These are phyloP conservation scores for Laguncularia racemosa DNA, from an alignment of 345 rosid species.

Conservation along the genomic window DNA sequence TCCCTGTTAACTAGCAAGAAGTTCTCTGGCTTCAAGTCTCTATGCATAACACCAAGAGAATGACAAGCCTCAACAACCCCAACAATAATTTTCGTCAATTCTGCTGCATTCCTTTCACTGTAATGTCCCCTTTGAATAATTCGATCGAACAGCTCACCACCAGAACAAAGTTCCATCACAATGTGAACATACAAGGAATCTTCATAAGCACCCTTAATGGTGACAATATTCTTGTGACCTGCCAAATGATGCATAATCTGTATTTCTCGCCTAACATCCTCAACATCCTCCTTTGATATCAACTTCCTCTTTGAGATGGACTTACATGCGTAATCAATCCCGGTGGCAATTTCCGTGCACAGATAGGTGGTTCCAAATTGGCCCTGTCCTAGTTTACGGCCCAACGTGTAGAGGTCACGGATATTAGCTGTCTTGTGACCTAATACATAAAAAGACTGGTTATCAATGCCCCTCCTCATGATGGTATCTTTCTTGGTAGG, in stretches of 20 bases:
- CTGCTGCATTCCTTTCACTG: conserved; percentile 97
- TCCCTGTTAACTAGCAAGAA: conserved; percentile 93
- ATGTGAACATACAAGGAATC: conserved; percentile 40
- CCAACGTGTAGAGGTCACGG: conserved; percentile 72
- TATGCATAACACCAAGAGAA: conserved; percentile 97
- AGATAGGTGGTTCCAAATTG: conserved; percentile 92
- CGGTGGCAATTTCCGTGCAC: conserved; percentile 63
- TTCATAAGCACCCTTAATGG: conserved; percentile 49
- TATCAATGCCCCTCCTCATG: conserved; percentile 68
- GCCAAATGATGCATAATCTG: conserved; percentile 60
- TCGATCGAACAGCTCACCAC: conserved; percentile 90
- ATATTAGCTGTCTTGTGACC: conserved; percentile 85
- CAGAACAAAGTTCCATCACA: conserved; percentile 64
- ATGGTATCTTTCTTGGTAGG: conserved; percentile 44
- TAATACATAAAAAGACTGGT: conserved; percentile 63
- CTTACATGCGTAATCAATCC: conserved; percentile 81
- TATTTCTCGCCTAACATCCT: conserved; percentile 85
- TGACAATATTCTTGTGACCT: conserved; percentile 43
- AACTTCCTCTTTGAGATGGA: conserved; percentile 92
- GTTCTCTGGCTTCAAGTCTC: conserved; percentile 97
- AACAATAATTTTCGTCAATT: conserved; percentile 77
- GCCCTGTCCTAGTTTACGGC: conserved; percentile 89
- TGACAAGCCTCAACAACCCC: conserved; percentile 97
- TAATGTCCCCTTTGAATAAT: conserved; percentile 96
- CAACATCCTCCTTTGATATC: conserved; percentile 89